Evolutionary conservation across 352 stramenopile genomes (phyloP), one percentile per base, ranked within the genome.

Genomic region (Phytophthora litchii): DNA sequence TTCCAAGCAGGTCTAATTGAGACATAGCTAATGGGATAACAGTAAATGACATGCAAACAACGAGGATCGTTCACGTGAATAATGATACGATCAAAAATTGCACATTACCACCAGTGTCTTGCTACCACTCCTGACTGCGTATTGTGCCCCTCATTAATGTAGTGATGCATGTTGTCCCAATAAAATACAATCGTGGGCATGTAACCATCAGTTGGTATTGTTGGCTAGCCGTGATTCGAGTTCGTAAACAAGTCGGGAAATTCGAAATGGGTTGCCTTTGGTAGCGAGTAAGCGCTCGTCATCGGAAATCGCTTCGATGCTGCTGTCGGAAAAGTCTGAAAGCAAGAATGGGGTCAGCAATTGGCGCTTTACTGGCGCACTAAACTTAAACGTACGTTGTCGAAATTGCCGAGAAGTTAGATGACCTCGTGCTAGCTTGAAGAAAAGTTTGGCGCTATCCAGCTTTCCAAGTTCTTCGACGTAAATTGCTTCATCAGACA

Each of bases 401-500:
- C 55, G 58, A 10, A 87, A 51, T 35, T 83, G 61, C 7, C 70
- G 55, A 14, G 59, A 64, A 25, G 59, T 74, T 13, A 90, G 48
- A 55, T 70, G 66, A 0, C 47, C 41, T 54, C 72, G 62, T 10
- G 76, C 74, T 54, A 86, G 56, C 4, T 76, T 74, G 25, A 85
- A 59, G 12, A 90, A 72, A 12, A 90, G 54, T 9, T 60, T 71
- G 6, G 80, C 76, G 23, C 76, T 58, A 34, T 87, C 74, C 42
- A 55, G 35, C 42, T 74, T 68, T 5, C 60, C 64, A 4, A 90
- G 59, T 27, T 73, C 67, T 13, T 70, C 60, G 2, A 90, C 40
- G 14, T 65, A 45, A 47, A 83, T 51, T 20, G 50, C 19, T 52
- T 78, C 55, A 6, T 72, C 38, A 13, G 36, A 37, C 2, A 78